These are phyloP conservation scores for Citrus unshiu DNA, from an alignment of 345 rosid genomes.

Conservation along the genomic window DNA sequence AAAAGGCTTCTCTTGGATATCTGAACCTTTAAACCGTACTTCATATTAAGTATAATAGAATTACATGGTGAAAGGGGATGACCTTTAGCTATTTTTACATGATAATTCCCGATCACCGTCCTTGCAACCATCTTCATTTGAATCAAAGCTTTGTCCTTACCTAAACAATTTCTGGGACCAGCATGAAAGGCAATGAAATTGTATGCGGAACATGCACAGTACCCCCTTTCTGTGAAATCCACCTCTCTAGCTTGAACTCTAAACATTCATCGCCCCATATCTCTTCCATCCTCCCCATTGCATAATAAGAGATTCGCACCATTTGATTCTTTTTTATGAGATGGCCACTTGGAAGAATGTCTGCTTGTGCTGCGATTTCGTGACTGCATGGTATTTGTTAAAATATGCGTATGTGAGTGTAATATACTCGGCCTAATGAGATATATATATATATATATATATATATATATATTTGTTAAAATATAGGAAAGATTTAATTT, in stretches of 20 bases:
- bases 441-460: too few relatives aligned
- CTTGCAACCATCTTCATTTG: conserved; percentile 14
- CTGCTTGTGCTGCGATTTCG: too few relatives aligned
- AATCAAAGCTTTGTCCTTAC: conserved; percentile 10
- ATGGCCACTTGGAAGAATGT: too few relatives aligned
- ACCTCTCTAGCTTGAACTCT: conserved; percentile 12
- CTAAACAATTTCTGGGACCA: conserved; percentile 26
- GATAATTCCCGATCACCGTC: conserved; percentile 12
- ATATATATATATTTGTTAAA: too few relatives aligned
- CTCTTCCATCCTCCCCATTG: background rate
- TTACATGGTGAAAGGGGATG: conserved; percentile 1
- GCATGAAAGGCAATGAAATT: conserved; percentile 16
- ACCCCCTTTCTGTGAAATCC: conserved; percentile 1
- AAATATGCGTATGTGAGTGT: too few relatives aligned
- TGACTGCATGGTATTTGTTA: too few relatives aligned
- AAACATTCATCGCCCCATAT: conserved; percentile 33
- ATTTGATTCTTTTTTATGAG: too few relatives aligned
- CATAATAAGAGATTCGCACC: too few relatives aligned
- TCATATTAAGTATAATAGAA: conserved; percentile 1
- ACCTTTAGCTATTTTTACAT: conserved; percentile 2
- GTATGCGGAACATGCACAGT: conserved; percentile 15
- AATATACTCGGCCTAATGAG: too few relatives aligned
- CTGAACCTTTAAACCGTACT: conserved; percentile 1
- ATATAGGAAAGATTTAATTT: too few relatives aligned
- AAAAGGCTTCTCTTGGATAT: background rate